Evolutionary conservation across 2,329 filamentous ascomycete genomes (phyloP), one percentile per base, ranked within the genome.

Genomic region (Emergomyces africanus): DNA sequence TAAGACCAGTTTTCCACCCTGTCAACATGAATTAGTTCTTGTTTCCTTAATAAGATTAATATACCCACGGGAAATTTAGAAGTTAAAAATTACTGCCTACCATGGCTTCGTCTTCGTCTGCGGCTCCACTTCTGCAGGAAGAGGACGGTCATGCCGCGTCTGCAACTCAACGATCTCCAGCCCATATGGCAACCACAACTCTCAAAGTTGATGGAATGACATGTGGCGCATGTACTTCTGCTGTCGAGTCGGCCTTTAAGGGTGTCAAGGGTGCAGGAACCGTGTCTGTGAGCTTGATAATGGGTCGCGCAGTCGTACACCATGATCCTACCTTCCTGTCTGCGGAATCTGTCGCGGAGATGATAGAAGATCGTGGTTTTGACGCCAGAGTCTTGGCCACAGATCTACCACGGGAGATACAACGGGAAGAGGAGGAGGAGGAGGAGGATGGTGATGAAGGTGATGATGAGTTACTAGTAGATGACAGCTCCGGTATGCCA

Each of bases 291-390:
- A 96, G 90, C 71, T 78, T 99, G 66, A 88, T 96, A 59, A 95
- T 96, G 84, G 91, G 96, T 73, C 85, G 92, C 61, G 94, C 92
- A n/a, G 91, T 97, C 48, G 80, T 97, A 41, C 87, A 91, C 74
- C 94, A 99, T 74, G 87, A 97, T 72, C 84, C 89, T 1, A 76
- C 81, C 59, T 81, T 82, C 57, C 82, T 97, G 57, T 77, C 89
- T 15, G 82, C 90, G 61, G 87, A 91, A 42, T 77, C 86, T 65
- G 82, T 97, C 61, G 84, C 83, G 69, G 89, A 95, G 64, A 90
- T 88, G 41, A 94, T 96, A 64, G 90, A 96, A 67, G 90, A 95
- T 71, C 83, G 89, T 61, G 91, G 91, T 0, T 97, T 97, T 70
- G 92, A 96, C 68, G 90, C 90, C 44, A 83, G 90, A 65, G 81